Base-by-base conservation (phyloP, 495 filamentous ascomycete species). In the Sordaria brevicollis region DNA sequence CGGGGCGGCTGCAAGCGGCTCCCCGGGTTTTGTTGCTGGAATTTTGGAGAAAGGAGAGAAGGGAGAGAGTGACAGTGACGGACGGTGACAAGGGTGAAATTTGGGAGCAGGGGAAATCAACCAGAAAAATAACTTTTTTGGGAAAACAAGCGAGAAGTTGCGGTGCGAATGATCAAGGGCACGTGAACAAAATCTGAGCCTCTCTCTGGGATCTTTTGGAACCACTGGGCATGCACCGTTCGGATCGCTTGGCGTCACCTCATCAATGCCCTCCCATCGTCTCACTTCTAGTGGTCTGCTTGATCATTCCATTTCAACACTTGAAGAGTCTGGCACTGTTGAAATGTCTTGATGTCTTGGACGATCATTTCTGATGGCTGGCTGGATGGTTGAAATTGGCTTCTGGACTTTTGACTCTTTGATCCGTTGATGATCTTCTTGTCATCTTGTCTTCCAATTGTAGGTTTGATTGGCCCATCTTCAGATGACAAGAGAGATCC, bases 1-100 rank as follows among this genome's bases (percentile, higher is more conserved):
- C 62, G 19, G 39, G 65, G 71, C 76, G 74, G 76, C 65, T 76
- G 68, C 65, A 72, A 69, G 74, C 74, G 75, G 75, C 74, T 75
- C 70, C 71, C 73, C 34, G 62, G 62, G 49, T 35, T 67, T 65
- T 38, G n/a, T n/a, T 29, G 49, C 31, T 8, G 13, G 33, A 15
- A 15, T 15, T 25, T 25, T 67, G 65, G 17, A 25, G 65, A 67
- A 66, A 65, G 7, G 29, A 34, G 54, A 65, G 54, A 65, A n/a
- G 7, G 35, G 35, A 36, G 35, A 36, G 35, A 10, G 35, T 36
- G 35, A 36, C 35, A 36, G 5, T 36, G 35, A 36, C 37, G 11
- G 37, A 38, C 3, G 13, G 6, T 57, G 5, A 57, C 49, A 57
- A 15, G 49, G 21, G 10, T 4, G 3, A 36, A 36, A 36, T n/a